A percentile compares a stretch with the other conserved stretches of the same genome.
Conservation (phyloP, 495 filamentous ascomycete genomes). For the Parathielavia hyrcaniae region DNA sequence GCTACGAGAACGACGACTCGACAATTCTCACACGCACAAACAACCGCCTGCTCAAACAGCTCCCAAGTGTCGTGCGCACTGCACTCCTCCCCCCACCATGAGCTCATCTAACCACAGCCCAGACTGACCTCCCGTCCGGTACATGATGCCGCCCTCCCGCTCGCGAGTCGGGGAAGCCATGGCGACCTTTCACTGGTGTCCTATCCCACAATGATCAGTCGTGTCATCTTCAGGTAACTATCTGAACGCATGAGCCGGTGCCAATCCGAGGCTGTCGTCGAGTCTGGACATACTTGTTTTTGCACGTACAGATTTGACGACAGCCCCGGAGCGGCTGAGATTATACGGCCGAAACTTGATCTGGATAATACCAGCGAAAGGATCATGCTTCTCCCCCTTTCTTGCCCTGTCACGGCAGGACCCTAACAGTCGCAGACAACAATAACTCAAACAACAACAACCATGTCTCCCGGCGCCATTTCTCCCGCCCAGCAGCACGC, state of each 20-base stretch:
- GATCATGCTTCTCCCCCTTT: conserved; percentile 67
- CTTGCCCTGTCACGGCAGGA: conserved; percentile 27
- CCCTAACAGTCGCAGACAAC: conserved; percentile 36
- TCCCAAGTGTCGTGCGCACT: conserved; percentile 14
- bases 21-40: not conserved
- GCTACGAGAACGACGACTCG: not conserved
- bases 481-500: conserved; percentile 24
- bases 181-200: conserved; percentile 24
- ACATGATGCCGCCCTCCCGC: conserved; percentile 16
- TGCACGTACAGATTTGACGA: not conserved
- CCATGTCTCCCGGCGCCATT: conserved; percentile 70
- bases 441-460: conserved; percentile 27
- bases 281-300: not conserved
- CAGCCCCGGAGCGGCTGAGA: conserved; percentile 63
- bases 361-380: conserved; percentile 99
- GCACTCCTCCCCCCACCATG: not conserved
- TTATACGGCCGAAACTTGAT: conserved; percentile 96
- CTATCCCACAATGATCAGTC: conserved; percentile 26
- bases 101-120: conserved; percentile 13
- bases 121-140: conserved; percentile 16
- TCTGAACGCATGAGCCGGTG: conserved; percentile 42
- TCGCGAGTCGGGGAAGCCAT: conserved; percentile 19
- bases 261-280: conserved; percentile 20
- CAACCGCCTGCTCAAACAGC: not conserved
- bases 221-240: conserved; percentile 34